Conservation (phyloP, 2,329 filamentous ascomycete genomes). For the Sclerotinia spermophila region DNA sequence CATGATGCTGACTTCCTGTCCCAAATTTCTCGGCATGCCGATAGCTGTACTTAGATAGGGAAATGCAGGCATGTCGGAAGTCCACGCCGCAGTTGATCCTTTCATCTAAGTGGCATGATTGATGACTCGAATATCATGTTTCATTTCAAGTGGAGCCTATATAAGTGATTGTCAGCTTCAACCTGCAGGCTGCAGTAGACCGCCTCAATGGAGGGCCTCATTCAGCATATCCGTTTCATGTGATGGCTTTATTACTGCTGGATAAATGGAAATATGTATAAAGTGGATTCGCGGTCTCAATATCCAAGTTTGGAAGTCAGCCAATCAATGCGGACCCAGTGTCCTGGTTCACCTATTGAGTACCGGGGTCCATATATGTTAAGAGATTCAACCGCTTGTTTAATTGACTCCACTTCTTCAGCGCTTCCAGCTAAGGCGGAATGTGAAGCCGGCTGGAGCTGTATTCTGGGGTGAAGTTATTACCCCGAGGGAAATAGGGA, state of each 20-base stretch:
- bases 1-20: neutral
- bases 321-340: neutral
- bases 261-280: neutral
- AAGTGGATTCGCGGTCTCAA: neutral
- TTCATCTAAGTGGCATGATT: neutral
- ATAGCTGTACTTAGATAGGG: neutral
- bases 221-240: neutral
- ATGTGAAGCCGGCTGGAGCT: neutral
- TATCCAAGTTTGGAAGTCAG: neutral
- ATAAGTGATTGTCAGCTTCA: neutral
- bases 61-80: neutral
- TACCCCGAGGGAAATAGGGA: neutral
- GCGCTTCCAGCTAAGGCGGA: neutral
- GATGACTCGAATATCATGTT: neutral
- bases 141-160: neutral
- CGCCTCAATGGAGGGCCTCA: neutral
- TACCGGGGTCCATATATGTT: neutral
- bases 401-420: neutral
- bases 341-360: neutral
- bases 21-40: neutral
- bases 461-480: neutral
- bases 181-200: neutral
- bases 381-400: neutral
- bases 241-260: neutral
- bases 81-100: constrained; percentile 4